Evolutionary conservation across 345 rosid genomes (phyloP).

Genomic region (Citrus reticulata): DNA sequence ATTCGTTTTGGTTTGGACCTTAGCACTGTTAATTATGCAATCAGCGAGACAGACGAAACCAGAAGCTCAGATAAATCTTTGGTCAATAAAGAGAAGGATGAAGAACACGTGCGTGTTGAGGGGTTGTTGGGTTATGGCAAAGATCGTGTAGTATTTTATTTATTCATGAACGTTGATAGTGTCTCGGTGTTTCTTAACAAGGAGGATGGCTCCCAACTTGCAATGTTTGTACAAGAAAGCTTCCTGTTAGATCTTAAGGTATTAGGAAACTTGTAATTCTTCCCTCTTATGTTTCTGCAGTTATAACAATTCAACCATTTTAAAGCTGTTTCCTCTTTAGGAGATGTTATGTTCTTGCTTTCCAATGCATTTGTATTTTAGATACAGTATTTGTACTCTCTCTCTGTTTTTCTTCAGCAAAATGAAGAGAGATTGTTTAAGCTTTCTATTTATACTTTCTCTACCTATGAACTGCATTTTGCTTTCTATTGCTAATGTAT

Average conservation of each 20-base stretch:
- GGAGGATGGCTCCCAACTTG: conserved; percentile 97
- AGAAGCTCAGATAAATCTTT: conserved; percentile 39
- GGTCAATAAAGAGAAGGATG: conserved; percentile 56
- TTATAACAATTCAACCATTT: neutral
- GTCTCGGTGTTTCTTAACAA: conserved; percentile 88
- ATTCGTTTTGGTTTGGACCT: conserved; percentile 90
- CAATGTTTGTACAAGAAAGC: conserved; percentile 92
- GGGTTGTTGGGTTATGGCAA: conserved; percentile 95
- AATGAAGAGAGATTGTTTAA: neutral
- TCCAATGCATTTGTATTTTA: neutral
- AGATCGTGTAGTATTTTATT: conserved; percentile 84
- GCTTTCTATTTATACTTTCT: conserved; percentile 6
- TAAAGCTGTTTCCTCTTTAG: neutral
- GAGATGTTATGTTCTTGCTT: neutral
- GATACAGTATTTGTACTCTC: neutral
- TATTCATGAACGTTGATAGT: conserved; percentile 84
- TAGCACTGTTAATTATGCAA: conserved; percentile 35
- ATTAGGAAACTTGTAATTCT: conserved; percentile 12
- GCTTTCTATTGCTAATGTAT: conserved; percentile 1
- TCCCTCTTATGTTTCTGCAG: neutral
- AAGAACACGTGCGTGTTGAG: conserved; percentile 66
- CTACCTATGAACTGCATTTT: neutral
- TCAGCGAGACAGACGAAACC: conserved; percentile 28
- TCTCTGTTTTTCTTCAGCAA: neutral
- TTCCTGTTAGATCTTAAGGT: conserved; percentile 92